Evolutionary conservation across 2,329 filamentous ascomycete genomes (phyloP), one percentile per base, ranked within the genome.

Genomic region (Septoria petroselini): DNA sequence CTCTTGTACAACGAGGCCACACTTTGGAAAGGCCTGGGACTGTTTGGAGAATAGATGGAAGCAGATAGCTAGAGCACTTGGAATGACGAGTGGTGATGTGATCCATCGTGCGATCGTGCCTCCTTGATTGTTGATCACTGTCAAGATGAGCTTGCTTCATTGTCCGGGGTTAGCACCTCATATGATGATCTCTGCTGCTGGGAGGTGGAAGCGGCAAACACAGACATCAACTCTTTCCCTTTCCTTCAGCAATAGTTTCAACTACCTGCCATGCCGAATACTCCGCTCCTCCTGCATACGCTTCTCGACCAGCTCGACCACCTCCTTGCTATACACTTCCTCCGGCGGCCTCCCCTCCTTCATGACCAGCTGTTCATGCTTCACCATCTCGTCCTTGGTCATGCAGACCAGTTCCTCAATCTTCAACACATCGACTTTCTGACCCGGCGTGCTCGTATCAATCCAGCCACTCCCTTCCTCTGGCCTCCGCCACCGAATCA

Each of bases 331-430:
- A 65, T 96, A 98, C 19, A 96, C 55, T 1, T 91, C 84, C 57
- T 87, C 84, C 0, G 81, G 74, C 7, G 66, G 70, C 70, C 84
- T 86, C 1, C 77, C 79, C 0, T 81, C 86, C 61, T 81, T 84
- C 37, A 97, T 73, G 1, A 97, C 77, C 63, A 88, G 76, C 67
- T 83, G 86, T 66, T 94, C 88, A 68, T 98, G 93, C 51, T 80
- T 77, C 12, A 77, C 72, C 2, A 86, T 88, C 70, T 96, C 91
- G 54, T 96, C 91, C 68, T 91, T 95, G 1, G 91, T 96, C 88
- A 96, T 88, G 61, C 86, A 87, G 0, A 95, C 90, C 53, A 96
- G 66, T 38, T 95, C 84, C 21, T 78, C 76, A 60, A 91, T 70
- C 25, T 76, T 70, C 3, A 97, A 60, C 2, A 76, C 79, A n/a